A percentile compares a stretch with the other conserved stretches of the same genome.
These are phyloP conservation scores for Cochlearia excelsa DNA, from an alignment of 345 rosid genomes.

Conservation along the genomic window DNA sequence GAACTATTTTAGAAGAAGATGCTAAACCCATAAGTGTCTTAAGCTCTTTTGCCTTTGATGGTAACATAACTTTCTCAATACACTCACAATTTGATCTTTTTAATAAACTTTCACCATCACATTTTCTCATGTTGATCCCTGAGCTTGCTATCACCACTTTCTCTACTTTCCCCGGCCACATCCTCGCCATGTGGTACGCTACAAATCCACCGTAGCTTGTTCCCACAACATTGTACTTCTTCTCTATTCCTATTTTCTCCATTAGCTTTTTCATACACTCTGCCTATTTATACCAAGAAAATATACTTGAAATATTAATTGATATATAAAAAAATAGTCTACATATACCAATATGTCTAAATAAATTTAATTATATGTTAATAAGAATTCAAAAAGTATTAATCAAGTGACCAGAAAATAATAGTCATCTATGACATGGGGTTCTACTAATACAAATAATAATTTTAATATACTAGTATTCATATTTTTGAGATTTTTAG, in stretches of 20 bases:
- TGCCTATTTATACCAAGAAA: conserved; percentile 39
- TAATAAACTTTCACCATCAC: conserved; percentile 48
- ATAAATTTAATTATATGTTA: neutral
- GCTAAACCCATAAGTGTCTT: conserved; percentile 54
- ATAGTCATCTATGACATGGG: neutral
- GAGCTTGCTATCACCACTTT: conserved; percentile 89
- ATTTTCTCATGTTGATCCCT: conserved; percentile 56
- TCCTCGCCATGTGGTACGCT: conserved; percentile 69
- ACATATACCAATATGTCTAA: neutral
- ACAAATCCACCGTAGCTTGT: conserved; percentile 96
- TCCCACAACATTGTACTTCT: conserved; percentile 57
- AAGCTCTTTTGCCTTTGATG: conserved; percentile 55
- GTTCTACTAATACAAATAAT: too few relatives aligned
- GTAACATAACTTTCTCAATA: conserved; percentile 65
- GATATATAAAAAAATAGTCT: neutral
- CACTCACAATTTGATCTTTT: conserved; percentile 47
- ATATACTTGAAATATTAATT: too few relatives aligned
- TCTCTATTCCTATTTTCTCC: conserved; percentile 45
- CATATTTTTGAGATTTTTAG: too few relatives aligned
- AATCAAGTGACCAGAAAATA: neutral
- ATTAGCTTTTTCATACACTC: conserved; percentile 49
- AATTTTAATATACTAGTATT: too few relatives aligned
- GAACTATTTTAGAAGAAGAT: conserved; percentile 29
- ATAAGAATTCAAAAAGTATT: too few relatives aligned
- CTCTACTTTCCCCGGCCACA: conserved; percentile 66